A percentile compares a stretch with the other conserved stretches of the same genome.
These are phyloP conservation scores for Rhododendron molle DNA, from an alignment of 148 eudicot species.

Conservation along the genomic window DNA sequence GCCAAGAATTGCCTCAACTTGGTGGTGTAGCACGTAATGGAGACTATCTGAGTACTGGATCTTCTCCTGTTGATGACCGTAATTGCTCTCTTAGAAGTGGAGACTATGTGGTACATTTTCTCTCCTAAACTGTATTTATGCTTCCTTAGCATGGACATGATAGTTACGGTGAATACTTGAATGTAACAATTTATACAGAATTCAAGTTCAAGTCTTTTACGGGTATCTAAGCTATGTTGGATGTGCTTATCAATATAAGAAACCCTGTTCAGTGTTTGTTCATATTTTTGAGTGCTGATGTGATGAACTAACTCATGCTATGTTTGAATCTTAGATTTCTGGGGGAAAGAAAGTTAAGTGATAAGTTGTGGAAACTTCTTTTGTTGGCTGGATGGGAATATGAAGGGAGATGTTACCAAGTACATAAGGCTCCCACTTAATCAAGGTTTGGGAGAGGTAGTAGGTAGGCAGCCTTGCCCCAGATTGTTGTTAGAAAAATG, in stretches of 20 bases:
- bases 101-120: constrained; percentile 76
- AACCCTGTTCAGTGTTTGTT: not conserved
- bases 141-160: not conserved
- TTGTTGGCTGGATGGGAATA: not conserved
- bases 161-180: not conserved
- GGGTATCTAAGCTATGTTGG: not conserved
- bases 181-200: not conserved
- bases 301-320: not conserved
- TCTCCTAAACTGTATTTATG: not conserved
- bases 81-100: constrained; percentile 62
- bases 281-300: not conserved
- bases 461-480: not conserved
- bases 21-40: constrained; percentile 17
- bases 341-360: not conserved
- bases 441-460: not conserved
- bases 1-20: constrained; percentile 31
- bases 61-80: constrained; percentile 37
- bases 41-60: constrained; percentile 23
- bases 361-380: not conserved
- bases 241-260: constrained; percentile 2
- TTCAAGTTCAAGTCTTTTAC: not conserved
- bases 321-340: not conserved
- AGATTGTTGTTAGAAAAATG: not conserved
- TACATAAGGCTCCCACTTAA: not conserved
- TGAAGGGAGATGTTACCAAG: not conserved